Conservation (phyloP, 1,139 yeast genomes). For the Candida sanyaensis region DNA sequence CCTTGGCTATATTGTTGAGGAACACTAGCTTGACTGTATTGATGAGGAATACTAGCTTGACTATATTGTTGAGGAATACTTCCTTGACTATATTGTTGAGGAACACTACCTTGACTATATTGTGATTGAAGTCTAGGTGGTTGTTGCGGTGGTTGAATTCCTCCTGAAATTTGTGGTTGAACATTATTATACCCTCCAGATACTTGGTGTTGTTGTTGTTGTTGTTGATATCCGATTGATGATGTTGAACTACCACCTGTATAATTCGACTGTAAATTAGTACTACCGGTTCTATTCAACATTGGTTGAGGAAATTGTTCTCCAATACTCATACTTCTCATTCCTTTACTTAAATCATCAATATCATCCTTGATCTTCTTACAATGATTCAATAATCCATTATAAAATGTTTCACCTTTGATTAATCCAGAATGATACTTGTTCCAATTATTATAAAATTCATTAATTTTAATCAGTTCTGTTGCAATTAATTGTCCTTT, state of each 20-base stretch:
- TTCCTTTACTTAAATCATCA: constrained; percentile 4
- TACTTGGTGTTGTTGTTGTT: background rate
- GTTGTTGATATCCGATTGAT: constrained; percentile 1
- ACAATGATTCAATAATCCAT: constrained; percentile 43
- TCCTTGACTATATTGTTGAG: no score
- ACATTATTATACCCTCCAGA: background rate
- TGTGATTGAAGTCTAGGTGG: no score
- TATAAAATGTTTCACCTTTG: constrained; percentile 67
- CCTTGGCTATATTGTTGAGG: no score
- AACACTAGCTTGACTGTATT: no score
- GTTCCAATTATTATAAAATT: constrained; percentile 61
- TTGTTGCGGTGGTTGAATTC: background rate
- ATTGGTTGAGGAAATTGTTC: constrained; percentile 6
- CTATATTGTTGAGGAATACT: no score
- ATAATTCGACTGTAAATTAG: constrained; percentile 2
- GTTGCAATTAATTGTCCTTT: constrained; percentile 23
- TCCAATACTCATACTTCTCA: constrained; percentile 3
- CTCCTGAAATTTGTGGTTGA: background rate
- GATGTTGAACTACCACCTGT: constrained; percentile 1
- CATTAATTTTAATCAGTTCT: constrained; percentile 40
- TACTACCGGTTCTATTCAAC: constrained; percentile 4
- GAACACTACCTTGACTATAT: no score
- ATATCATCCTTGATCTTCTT: constrained; percentile 1
- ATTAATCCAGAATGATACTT: constrained; percentile 58
- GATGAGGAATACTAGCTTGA: no score